Conservation (phyloP, 2,329 filamentous ascomycete genomes). For the Colletotrichum phormii region DNA sequence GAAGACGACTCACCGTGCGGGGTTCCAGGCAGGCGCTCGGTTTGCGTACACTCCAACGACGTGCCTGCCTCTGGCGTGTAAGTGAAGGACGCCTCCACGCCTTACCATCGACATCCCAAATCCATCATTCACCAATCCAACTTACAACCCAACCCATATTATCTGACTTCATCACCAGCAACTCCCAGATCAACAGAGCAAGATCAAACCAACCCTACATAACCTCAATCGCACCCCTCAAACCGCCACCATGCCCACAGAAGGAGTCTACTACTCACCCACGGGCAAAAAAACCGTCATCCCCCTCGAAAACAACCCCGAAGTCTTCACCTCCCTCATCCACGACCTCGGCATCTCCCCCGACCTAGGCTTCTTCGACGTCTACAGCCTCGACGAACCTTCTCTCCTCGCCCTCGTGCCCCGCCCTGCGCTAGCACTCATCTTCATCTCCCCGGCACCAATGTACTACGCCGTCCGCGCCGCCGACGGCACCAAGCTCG, state of each 20-base stretch:
- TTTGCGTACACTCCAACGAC: constrained; percentile 6
- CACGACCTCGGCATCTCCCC: constrained; percentile 77
- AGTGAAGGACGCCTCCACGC: neutral
- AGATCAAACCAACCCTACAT: accelerated
- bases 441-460: constrained; percentile 79
- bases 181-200: too few species aligned
- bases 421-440: constrained; percentile 79
- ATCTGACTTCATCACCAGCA: neutral
- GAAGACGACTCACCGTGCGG: constrained; percentile 4
- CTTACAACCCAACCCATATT: neutral
- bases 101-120: neutral
- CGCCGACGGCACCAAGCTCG: constrained; percentile 32
- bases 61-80: neutral
- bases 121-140: neutral
- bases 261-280: constrained; percentile 42
- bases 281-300: constrained; percentile 51
- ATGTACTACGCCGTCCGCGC: constrained; percentile 59
- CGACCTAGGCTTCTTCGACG: constrained; percentile 80
- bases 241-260: constrained; percentile 41
- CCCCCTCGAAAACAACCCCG: constrained; percentile 73
- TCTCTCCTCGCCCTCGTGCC: constrained; percentile 81
- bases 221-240: neutral
- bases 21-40: constrained; percentile 9
- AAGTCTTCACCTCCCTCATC: constrained; percentile 80
- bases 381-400: constrained; percentile 83